Evolutionary conservation across 2,329 filamentous ascomycete species (phyloP), one percentile per base, ranked within the genome.

Genomic region (Coniella lustricola): DNA sequence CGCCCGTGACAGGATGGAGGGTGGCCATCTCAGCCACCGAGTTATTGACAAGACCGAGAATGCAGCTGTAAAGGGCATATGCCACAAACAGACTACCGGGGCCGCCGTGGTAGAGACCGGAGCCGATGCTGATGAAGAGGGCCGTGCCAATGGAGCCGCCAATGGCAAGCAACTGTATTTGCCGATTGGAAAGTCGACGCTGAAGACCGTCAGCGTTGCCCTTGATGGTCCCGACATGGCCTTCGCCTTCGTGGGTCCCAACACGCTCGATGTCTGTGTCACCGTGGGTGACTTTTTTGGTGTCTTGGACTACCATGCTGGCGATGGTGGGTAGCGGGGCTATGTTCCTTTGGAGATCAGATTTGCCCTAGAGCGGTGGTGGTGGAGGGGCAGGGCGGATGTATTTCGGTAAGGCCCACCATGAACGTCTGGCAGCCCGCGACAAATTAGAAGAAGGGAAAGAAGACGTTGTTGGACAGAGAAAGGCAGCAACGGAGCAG

Each of bases 11-110:
- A 20, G 82, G 81, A 71, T 81, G 79, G 53, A 75, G 76, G 33
- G 72, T 71, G 25, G 69, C 74, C 81, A 85, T 84, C 61, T 85
- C 81, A 8, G 81, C 81, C 51, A 83, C 70, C 53, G 73, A 74
- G 59, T 83, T 84, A 70, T 83, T 84, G 59, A 84, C 76, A 40
- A 81, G 66, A 20, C 68, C 80, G 51, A 84, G 69, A 46, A 83
- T 59, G 57, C 67, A 61, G 33, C 69, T 70, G 60, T 84, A 82
- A 37, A 80, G 54, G 31, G 70, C 67, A 59, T 78, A 85, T 33
- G 76, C 79, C 49, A 85, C 60, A 52, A 85, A 69, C 35, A 84
- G 64, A 49, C 71, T 75, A 40, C 64, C 67, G 2, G 70, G 69
- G 17, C 70, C 70, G 22, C 69, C 70, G n/a, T 56, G 56, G 49